Evolutionary conservation across 345 rosid genomes (phyloP), one percentile per base, ranked within the genome.

Genomic region (Eucalyptus curtisii): DNA sequence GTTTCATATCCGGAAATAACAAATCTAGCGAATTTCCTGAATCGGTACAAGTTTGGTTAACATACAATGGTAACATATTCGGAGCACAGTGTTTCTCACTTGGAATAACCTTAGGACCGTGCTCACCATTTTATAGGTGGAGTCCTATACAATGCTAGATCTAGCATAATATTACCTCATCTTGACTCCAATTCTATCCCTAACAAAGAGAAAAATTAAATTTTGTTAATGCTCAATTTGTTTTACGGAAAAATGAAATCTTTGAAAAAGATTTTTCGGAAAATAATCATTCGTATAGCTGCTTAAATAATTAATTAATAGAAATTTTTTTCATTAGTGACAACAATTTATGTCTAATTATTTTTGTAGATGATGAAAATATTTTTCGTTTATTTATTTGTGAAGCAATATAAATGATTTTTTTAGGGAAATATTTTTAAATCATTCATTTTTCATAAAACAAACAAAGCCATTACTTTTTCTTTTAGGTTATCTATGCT

Each of bases 41-140:
- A 0, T 0, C 0, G 0, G 16, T 12, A 27, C 31, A 59, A 59
- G 31, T 59, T 59, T 59, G 15, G 66, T 27, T 59, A 27, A 59
- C 11, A 0, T 27, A 59, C 31, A 0, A 59, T 0, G 30, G 15
- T 25, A 0, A 25, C 16, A 27, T 25, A 25, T 57, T 57, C 7
- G 1, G 66, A 25, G 66, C 3, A 11, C 15, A 25, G 0, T 25
- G 66, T 57, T 57, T 57, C 66, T 57, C 66, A 25, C 1, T 57
- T 25, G 14, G 7, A 57, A 11, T 25, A 57, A 57, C n/a, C 66
- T 57, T 27, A 25, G n/a, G 66, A 25, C 14, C 0, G 3, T 25
- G 30, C 64, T 25, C n/a, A 25, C 66, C 66, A 57, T 57, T 25
- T 27, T 57, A 25, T 27, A 11, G 66, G 66, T 25, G n/a, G 66